These are phyloP conservation scores for Calonectria henricotiae DNA, from an alignment of 2,329 filamentous ascomycete genomes.

Conservation along the genomic window DNA sequence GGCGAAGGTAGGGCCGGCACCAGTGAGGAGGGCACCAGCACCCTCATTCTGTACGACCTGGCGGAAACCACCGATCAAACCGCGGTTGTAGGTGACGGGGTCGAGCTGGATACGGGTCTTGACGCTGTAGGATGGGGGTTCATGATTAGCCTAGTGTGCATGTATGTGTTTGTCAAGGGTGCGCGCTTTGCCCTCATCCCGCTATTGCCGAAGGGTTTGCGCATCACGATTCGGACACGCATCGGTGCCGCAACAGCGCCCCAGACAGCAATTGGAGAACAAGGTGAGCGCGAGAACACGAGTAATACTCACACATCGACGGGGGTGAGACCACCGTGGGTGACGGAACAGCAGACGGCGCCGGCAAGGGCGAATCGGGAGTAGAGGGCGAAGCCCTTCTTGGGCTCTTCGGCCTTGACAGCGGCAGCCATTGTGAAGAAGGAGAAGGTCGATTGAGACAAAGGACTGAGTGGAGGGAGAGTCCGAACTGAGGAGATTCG, in stretches of 20 bases:
- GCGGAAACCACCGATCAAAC: constrained; percentile 88
- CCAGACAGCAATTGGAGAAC: constrained; percentile 45
- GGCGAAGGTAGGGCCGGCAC: constrained; percentile 87
- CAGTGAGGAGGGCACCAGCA: constrained; percentile 88
- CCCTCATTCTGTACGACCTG: constrained; percentile 90
- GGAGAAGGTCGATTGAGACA: constrained; percentile 41
- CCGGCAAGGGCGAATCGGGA: constrained; percentile 97
- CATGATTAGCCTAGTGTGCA: constrained; percentile 40
- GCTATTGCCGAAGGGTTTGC: not conserved
- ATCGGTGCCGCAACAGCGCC: constrained; percentile 22
- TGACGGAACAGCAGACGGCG: constrained; percentile 98
- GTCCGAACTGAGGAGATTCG: constrained; percentile 39
- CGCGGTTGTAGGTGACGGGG: constrained; percentile 89
- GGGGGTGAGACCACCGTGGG: constrained; percentile 96
- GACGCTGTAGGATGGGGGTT: constrained; percentile 73
- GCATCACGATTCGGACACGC: constrained; percentile 5
- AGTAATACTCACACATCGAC: constrained; percentile 93
- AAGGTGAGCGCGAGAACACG: not conserved
- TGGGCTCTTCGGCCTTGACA: constrained; percentile 60
- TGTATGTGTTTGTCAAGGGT: not conserved
- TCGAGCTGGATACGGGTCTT: constrained; percentile 97
- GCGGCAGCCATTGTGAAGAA: constrained; percentile 63
- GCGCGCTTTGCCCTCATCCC: constrained; percentile 11
- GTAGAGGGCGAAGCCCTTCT: constrained; percentile 81
- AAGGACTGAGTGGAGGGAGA: constrained; percentile 58